Conservation (phyloP, 129 eudicot species). For the sunflower (Helianthus annuus) region DNA sequence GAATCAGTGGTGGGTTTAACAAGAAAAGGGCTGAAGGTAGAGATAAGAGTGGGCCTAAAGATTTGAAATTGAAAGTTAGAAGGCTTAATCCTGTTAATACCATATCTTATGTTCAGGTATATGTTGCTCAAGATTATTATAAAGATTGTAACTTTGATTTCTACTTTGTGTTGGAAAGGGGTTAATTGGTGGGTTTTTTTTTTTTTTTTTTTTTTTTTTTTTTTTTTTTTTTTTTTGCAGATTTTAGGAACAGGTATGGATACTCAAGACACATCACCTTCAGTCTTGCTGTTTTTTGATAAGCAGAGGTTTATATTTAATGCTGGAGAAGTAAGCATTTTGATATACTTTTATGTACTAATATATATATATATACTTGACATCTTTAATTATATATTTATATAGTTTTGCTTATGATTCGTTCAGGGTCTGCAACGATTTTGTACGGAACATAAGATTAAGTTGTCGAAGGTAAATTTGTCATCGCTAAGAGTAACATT, state of each 20-base stretch:
- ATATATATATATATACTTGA: too few relatives aligned
- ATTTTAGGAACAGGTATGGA: slow-evolving; percentile 97
- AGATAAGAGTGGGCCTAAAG: slow-evolving; percentile 68
- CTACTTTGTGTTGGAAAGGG: not conserved
- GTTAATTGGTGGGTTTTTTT: not conserved
- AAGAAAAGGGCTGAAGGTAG: slow-evolving; percentile 75
- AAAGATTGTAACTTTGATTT: not conserved
- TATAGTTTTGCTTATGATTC: not conserved
- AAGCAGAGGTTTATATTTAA: slow-evolving; percentile 86
- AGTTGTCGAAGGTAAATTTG: slow-evolving; percentile 72
- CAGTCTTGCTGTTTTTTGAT: slow-evolving; percentile 88
- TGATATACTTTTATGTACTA: not conserved
- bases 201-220: too few relatives aligned
- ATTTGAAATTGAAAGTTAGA: slow-evolving; percentile 56
- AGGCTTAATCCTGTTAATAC: slow-evolving; percentile 75
- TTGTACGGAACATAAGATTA: slow-evolving; percentile 89
- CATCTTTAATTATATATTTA: not conserved
- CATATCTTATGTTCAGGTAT: slow-evolving; percentile 77
- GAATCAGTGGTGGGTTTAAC: slow-evolving; percentile 51
- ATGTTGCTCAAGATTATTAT: not conserved
- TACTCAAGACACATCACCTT: slow-evolving; percentile 95
- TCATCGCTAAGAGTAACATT: not conserved
- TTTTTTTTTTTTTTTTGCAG: slow-evolving; percentile 29
- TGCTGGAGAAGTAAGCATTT: slow-evolving; percentile 93
- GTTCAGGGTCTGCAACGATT: slow-evolving; percentile 89